phyloP scores from a whole-genome alignment of 1,284 basidiomycete genomes.

The Takashimella koratensis region DNA sequence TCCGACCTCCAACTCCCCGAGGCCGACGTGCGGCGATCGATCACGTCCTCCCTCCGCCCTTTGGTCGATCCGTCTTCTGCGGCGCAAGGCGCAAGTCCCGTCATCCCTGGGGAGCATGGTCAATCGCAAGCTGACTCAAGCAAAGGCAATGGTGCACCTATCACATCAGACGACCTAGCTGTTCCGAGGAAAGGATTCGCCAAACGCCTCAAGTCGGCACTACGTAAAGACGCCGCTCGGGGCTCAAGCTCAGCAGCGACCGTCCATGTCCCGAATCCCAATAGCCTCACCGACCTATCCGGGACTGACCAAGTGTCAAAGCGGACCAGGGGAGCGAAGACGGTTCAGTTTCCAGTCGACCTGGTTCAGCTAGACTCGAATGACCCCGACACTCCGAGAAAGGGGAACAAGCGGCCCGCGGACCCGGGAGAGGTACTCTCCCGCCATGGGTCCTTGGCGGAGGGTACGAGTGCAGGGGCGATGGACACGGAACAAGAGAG shows the following conservation, averaged over 20 bases:
- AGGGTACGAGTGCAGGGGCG: conserved; percentile 39
- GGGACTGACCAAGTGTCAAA: neutral
- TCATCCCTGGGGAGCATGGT: neutral
- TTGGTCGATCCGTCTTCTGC: too few relatives aligned
- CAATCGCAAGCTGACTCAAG: neutral
- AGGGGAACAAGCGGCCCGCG: conserved; percentile 33
- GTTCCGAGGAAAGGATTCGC: conserved; percentile 3
- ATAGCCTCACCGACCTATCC: neutral
- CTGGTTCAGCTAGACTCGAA: conserved; percentile 1
- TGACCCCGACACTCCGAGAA: neutral
- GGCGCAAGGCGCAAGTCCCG: neutral
- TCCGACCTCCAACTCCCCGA: neutral
- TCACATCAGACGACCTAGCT: neutral
- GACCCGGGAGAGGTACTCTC: conserved; percentile 38
- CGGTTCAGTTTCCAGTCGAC: conserved; percentile 40
- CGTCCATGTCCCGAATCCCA: conserved; percentile 7
- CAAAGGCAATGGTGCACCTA: neutral
- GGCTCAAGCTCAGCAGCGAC: neutral
- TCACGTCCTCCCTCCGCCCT: neutral
- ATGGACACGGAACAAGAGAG: conserved; percentile 14
- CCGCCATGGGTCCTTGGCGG: conserved; percentile 33
- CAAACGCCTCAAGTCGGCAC: conserved; percentile 29
- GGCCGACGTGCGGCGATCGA: neutral
- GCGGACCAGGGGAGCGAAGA: conserved; percentile 21
- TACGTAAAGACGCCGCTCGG: conserved; percentile 10